Conservation (phyloP, 352 stramenopile species). For the Phytophthora fragariae region DNA sequence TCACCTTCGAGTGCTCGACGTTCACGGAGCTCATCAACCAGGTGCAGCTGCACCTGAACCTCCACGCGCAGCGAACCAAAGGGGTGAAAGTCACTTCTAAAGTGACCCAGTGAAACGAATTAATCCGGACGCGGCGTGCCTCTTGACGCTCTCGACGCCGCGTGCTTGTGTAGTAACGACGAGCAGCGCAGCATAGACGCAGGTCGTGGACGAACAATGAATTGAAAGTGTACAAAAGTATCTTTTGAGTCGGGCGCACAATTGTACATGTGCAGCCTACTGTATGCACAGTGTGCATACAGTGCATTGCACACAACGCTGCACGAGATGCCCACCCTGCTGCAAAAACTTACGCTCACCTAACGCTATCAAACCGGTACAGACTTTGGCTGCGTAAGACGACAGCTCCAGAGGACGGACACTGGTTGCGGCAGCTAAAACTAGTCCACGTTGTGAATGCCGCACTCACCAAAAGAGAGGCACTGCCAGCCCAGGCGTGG, state of each 20-base stretch:
- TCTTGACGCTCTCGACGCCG: constrained; percentile 19
- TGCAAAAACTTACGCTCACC: background rate
- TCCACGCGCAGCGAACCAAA: constrained; percentile 28
- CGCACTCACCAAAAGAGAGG: constrained; percentile 10
- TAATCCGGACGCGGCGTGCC: constrained; percentile 12
- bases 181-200: constrained; percentile 32
- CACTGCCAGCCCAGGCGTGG: constrained; percentile 6
- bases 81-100: background rate
- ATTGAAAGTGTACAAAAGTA: constrained; percentile 14
- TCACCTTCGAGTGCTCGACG: constrained; percentile 83
- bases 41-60: constrained; percentile 66
- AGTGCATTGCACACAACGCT: background rate
- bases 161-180: constrained; percentile 21
- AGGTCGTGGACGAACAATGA: constrained; percentile 24
- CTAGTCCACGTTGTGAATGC: background rate
- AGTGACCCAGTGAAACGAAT: constrained; percentile 13
- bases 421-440: constrained; percentile 11
- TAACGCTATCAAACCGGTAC: background rate
- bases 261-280: no score
- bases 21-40: constrained; percentile 83
- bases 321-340: background rate
- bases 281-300: no score
- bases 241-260: constrained; percentile 8
- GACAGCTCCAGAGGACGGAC: background rate
- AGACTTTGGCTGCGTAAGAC: background rate